Evolutionary conservation across 148 eudicot genomes (phyloP).

Genomic region (Chenopodium suecicum): DNA sequence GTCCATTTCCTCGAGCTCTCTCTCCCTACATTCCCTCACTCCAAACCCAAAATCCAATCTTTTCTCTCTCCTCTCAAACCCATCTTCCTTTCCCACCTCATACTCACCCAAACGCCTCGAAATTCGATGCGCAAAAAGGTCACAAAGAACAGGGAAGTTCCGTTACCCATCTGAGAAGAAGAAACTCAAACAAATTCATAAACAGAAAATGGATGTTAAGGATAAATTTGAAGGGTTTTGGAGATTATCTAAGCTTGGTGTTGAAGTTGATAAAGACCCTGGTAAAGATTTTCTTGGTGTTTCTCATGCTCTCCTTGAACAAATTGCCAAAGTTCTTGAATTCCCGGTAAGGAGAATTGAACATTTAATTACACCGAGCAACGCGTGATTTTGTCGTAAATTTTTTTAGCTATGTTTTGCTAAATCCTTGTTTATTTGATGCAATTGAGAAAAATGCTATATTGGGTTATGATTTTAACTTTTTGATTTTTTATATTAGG

Average conservation of each 20-base stretch:
- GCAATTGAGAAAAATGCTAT: background rate
- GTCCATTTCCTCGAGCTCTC: slow-evolving; percentile 27
- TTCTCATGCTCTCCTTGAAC: slow-evolving; percentile 60
- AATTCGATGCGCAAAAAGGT: slow-evolving; percentile 58
- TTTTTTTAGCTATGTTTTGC: no score
- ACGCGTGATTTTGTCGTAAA: background rate
- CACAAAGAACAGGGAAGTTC: slow-evolving; percentile 65
- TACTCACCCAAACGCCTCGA: slow-evolving; percentile 16
- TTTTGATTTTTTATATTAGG: background rate
- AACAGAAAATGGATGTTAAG: slow-evolving; percentile 37
- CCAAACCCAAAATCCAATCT: slow-evolving; percentile 24
- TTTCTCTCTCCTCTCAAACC: slow-evolving; percentile 27
- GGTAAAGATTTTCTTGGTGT: slow-evolving; percentile 84
- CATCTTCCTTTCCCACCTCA: slow-evolving; percentile 10
- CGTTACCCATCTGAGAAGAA: slow-evolving; percentile 95
- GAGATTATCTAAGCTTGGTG: slow-evolving; percentile 70
- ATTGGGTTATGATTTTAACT: background rate
- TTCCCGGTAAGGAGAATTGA: slow-evolving; percentile 59
- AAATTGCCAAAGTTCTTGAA: slow-evolving; percentile 88
- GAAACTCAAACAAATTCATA: slow-evolving; percentile 45
- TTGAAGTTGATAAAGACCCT: slow-evolving; percentile 66
- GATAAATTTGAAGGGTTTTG: slow-evolving; percentile 66
- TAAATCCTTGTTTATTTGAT: background rate
- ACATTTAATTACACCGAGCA: background rate
- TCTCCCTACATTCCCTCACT: slow-evolving; percentile 26